Evolutionary conservation across 2,329 filamentous ascomycete genomes (phyloP).

Genomic region (Scortechinia acanthostroma): DNA sequence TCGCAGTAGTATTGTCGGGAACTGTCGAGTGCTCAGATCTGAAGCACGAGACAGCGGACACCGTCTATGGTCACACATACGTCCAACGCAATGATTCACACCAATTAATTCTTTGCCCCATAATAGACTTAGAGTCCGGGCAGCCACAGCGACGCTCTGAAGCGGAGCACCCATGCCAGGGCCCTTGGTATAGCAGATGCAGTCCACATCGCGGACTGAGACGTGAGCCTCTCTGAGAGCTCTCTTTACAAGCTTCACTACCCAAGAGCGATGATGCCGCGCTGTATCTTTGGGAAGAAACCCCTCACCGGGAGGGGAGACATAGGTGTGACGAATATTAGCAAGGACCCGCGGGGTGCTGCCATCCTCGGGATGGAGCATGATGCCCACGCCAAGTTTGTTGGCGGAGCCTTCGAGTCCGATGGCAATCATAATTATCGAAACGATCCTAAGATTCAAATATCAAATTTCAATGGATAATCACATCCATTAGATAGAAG

Average conservation of each 20-base stretch:
- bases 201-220: conserved; percentile 63
- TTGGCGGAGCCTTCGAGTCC: conserved; percentile 88
- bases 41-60: no score
- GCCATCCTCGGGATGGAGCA: conserved; percentile 59
- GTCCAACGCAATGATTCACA: conserved; percentile 96
- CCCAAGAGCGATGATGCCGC: conserved; percentile 79
- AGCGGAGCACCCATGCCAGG: conserved; percentile 95
- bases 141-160: conserved; percentile 77
- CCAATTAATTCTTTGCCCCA: conserved; percentile 87
- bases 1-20: no score
- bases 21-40: no score
- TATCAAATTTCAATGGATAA: no score
- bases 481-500: no score
- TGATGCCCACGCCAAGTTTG: conserved; percentile 90
- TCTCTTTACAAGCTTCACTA: conserved; percentile 72
- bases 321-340: conserved; percentile 90
- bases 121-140: conserved; percentile 72
- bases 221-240: conserved; percentile 68
- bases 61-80: neutral
- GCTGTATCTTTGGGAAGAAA: conserved; percentile 97
- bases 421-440: conserved; percentile 34
- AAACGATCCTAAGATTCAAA: no score
- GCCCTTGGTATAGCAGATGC: conserved; percentile 90
- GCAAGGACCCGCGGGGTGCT: conserved; percentile 59
- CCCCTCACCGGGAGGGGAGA: conserved; percentile 82